Base-by-base conservation (phyloP, 2,329 filamentous ascomycete species). In the Aureobasidium musti region DNA sequence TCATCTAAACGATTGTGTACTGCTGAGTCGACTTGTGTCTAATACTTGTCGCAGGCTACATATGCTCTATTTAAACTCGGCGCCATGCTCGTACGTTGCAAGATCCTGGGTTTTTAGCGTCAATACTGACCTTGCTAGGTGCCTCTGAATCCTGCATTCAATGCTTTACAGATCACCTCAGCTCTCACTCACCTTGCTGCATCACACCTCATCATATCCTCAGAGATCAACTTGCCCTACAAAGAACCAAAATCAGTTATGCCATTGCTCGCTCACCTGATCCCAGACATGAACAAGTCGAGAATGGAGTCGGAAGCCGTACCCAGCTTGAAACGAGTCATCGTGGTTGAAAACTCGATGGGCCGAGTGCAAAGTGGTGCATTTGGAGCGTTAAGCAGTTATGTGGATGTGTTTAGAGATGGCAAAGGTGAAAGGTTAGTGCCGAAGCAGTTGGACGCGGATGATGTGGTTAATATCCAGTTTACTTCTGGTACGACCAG, bases 401-500 rank as follows among this genome's bases (percentile, higher is more conserved):
- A 80, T 66, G 69, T 79, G 63, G 69, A 77, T 54, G 73, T 84
- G 43, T 71, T 82, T 21, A 79, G 82, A 30, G 72, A 73, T 75
- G 33, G 79, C 11, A 76, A 84, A 68, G 78, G 80, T 14, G 49
- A 67, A 56, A 67, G 77, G 68, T 66, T 90, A 79, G 72, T 78
- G 73, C 68, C 81, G 77, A 75, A 81, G 28, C 79, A 80, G 0
- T 81, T 89, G 1, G 71, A 81, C 19, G 82, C 87, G 0, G 76
- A 85, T 68, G 94, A 98, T 60, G 87, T 90, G 2, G 89, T 96
- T 71, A 98, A 97, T 75, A 97, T 98, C 70, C 94, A 98, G 77
- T 98, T 98, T 80, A 99, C 95, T 0, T 94, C 90, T 0, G 95
- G 94, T n/a, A 98, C 95, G 0, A 98, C 95, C 0, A 91, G 91